phyloP scores from a whole-genome alignment of 768 basidiomycete genomes.

The Psilocybe cyanescens region DNA sequence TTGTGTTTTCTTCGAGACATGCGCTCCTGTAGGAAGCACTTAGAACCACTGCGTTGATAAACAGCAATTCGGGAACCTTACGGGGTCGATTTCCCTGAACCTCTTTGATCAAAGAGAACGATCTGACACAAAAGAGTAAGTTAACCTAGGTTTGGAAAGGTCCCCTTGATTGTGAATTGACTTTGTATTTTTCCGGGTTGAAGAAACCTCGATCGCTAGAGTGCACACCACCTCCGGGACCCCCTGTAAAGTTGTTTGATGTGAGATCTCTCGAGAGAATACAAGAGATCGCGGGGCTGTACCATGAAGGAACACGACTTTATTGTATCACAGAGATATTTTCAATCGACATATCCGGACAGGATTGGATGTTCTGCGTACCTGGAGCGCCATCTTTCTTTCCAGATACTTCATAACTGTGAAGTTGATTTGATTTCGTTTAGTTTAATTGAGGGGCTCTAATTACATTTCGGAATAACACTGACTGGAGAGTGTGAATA shows the following conservation, averaged over 20 bases:
- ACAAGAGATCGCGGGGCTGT: constrained; percentile 12
- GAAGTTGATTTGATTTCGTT: constrained; percentile 5
- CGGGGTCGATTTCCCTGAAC: constrained; percentile 87
- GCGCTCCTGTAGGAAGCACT: constrained; percentile 54
- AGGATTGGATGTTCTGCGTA: constrained; percentile 26
- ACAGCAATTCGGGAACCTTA: constrained; percentile 33
- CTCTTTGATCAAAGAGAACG: constrained; percentile 89
- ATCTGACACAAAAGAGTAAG: constrained; percentile 50
- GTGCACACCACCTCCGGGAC: constrained; percentile 81
- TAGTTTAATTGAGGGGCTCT: neutral
- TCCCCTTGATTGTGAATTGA: constrained; percentile 19
- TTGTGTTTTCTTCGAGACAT: constrained; percentile 85
- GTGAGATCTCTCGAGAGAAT: constrained; percentile 1
- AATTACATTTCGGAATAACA: neutral
- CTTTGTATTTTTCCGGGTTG: constrained; percentile 86
- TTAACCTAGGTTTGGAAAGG: neutral
- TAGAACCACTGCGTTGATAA: neutral
- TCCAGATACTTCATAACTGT: constrained; percentile 82
- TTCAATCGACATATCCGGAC: neutral
- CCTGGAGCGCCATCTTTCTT: constrained; percentile 79
- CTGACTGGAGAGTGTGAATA: constrained; percentile 76
- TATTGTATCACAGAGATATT: neutral
- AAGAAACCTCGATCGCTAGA: constrained; percentile 77
- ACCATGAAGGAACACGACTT: constrained; percentile 86
- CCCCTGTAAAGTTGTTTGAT: constrained; percentile 45